Evolutionary conservation across 148 eudicot genomes (phyloP), one percentile per base, ranked within the genome.

Genomic region (Talinum fruticosum): DNA sequence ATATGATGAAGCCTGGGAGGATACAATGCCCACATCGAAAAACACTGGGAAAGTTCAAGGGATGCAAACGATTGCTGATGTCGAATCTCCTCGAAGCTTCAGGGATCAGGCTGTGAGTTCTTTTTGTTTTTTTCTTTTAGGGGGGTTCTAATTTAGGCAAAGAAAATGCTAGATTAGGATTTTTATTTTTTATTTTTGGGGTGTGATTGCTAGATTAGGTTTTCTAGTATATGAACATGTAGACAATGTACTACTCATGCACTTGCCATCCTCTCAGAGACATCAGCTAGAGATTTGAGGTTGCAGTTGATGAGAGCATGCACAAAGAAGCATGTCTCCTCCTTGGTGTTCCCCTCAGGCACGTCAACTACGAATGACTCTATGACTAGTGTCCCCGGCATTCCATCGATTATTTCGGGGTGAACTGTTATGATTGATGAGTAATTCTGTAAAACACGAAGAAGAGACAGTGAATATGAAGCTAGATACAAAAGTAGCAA

Each of bases 351-450:
- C 13, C 96, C 91, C 10, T 89, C 80, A 1, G 93, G 93, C 41
- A 91, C 91, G 59, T 91, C 96, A 32, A 91, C 96, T 14, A 89
- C 88, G 72, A 88, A 91, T 59, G 96, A 89, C 76, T 91, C 96
- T 15, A 89, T 86, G 45, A 91, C 96, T 54, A 86, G 36, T 8
- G 96, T 91, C 34, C 93, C 91, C 24, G 69, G 82, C 79, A 78
- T 84, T 33, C 91, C 93, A 45, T 91, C 87, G 32, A 87, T 80
- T 51, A 83, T 76, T 76, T 91, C 91, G 2, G 96, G 93, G 74
- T 91, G 93, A 74, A 89, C 93, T 23, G 96, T 85, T 74, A 91
- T 78, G 66, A 84, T 74, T 30, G 96, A 91, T 32, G 91, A 88
- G 81, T 91, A 91, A 79, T 91, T 91, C 96, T 91, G 88, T 82